Evolutionary conservation across 169 alveolate species (phyloP), one percentile per base, ranked within the genome.

Genomic region (Plasmodium knowlesi): DNA sequence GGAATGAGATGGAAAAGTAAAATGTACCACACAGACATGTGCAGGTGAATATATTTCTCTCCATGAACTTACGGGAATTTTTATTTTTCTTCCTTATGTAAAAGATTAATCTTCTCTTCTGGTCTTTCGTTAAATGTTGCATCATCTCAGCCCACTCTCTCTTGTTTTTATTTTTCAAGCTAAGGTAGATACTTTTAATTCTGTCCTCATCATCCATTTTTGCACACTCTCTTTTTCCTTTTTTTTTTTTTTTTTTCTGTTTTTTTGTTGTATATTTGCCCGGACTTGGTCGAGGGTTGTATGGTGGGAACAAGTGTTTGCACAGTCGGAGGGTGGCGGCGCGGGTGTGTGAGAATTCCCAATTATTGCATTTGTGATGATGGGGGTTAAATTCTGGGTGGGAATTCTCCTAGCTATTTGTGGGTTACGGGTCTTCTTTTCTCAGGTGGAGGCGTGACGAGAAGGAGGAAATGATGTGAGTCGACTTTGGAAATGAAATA

Each of bases 71-170:
- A 89, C 94, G 73, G 6, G 94, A 89, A 39, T 89, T 79, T 79
- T 89, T 89, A 80, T 89, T 89, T 67, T 89, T 89, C 82, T 89
- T 89, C 54, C 73, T 89, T 39, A 89, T 89, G 74, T 78, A 89
- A 79, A 79, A 89, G 16, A 89, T 79, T 80, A 89, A 79, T 79
- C 76, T 89, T 19, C 94, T 78, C 34, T 78, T 89, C 61, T 89
- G 94, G 73, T 89, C 94, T 53, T 67, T 89, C 50, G 94, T 89
- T 37, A 89, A 79, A 16, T 89, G 94, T 9, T 89, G 88, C 94
- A 79, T 89, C 57, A 89, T 22, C 70, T 89, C 94, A 14, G 71
- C 94, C 94, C 94, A 89, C 73, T 89, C 94, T n/a, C 82, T 89
- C 34, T 73, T 89, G 46, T 70, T 89, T 89, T 89, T 89, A 30